These are phyloP conservation scores for Entomortierella lignicola DNA, from an alignment of 192 early-diverging fungal species.

Conservation along the genomic window DNA sequence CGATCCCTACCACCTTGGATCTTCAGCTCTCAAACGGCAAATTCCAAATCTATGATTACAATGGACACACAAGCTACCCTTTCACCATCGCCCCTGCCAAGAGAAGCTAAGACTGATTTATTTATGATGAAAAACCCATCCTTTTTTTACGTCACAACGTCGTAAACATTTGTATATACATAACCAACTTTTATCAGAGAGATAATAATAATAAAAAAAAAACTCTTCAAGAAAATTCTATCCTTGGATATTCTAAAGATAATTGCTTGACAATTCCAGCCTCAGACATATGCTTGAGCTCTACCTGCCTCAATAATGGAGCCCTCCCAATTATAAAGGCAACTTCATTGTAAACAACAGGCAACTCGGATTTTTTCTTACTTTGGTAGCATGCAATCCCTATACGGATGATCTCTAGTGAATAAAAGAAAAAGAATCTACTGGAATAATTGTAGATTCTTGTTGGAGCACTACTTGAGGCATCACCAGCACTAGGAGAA, in stretches of 20 bases:
- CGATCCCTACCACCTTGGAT: slow-evolving; percentile 34
- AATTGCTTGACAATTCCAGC: slow-evolving; percentile 5
- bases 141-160: too few species aligned
- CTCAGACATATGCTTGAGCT: slow-evolving; percentile 22
- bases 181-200: not conserved
- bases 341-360: slow-evolving; percentile 10
- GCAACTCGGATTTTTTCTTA: slow-evolving; percentile 4
- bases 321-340: slow-evolving; percentile 1
- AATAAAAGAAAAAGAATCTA: slow-evolving; percentile 5
- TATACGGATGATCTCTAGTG: slow-evolving; percentile 14
- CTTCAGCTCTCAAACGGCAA: slow-evolving; percentile 30
- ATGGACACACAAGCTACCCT: slow-evolving; percentile 27
- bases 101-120: too few species aligned
- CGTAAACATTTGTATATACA: not conserved
- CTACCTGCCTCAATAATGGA: not conserved
- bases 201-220: not conserved
- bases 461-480: too few species aligned
- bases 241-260: slow-evolving; percentile 1
- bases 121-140: too few species aligned
- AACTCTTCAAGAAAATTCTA: slow-evolving; percentile 4
- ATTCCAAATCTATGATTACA: slow-evolving; percentile 37
- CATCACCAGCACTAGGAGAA: not conserved
- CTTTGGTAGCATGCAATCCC: slow-evolving; percentile 11
- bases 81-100: slow-evolving; percentile 11
- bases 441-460: not conserved